phyloP scores from a whole-genome alignment of 257 asterid species.

The Penstemon davidsonii region DNA sequence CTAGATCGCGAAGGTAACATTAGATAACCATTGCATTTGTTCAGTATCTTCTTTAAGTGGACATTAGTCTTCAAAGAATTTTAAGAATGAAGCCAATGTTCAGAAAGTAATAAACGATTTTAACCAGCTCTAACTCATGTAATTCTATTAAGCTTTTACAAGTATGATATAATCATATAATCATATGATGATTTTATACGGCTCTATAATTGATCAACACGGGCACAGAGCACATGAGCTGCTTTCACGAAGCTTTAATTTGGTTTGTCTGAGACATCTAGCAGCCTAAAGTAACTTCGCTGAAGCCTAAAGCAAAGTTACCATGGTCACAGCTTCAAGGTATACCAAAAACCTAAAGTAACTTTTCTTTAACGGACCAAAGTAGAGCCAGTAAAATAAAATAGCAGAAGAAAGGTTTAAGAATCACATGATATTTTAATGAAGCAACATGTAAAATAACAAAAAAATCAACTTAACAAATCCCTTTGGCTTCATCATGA shows the following conservation, averaged over 20 bases:
- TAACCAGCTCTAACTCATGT: not conserved
- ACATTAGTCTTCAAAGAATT: conserved; percentile 6
- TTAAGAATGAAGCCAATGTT: not conserved
- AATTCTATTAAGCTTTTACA: not conserved
- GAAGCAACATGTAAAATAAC: not conserved
- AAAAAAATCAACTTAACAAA: not conserved
- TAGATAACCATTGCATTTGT: not conserved
- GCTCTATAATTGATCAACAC: too few relatives aligned
- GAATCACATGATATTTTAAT: not conserved
- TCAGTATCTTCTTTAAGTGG: not conserved
- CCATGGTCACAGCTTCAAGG: not conserved
- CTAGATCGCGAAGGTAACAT: not conserved
- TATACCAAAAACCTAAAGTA: not conserved
- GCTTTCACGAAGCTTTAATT: too few relatives aligned
- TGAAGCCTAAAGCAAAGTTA: too few relatives aligned
- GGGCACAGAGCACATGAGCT: too few relatives aligned
- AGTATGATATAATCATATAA: not conserved
- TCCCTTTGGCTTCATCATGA: not conserved
- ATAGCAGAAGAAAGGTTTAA: not conserved
- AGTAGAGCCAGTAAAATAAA: not conserved
- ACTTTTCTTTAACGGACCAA: not conserved
- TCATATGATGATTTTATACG: too few relatives aligned
- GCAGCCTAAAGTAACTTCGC: too few relatives aligned
- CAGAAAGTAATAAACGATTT: not conserved
- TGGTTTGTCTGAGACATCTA: too few relatives aligned